A percentile compares a stretch with the other conserved stretches of the same genome.
Conservation (phyloP, 176 grass and related monocot genomes). For the Musa acuminata region DNA sequence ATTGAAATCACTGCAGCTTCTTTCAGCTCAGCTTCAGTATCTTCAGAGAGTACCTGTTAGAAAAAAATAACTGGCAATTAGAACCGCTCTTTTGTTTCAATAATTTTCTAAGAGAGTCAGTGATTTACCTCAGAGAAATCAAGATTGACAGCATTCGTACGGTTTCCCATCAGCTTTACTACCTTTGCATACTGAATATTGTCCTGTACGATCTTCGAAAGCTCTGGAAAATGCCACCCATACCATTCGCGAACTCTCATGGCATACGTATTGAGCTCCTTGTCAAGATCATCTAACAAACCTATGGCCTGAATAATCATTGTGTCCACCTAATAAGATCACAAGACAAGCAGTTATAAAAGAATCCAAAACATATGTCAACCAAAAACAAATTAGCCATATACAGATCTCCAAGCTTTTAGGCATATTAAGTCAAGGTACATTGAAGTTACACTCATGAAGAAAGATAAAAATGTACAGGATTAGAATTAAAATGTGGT, state of each 20-base stretch:
- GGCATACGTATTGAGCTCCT: conserved; percentile 84
- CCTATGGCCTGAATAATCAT: conserved; percentile 99
- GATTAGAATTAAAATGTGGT: no score
- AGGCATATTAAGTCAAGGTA: neutral
- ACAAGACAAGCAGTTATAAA: conserved; percentile 3
- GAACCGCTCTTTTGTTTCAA: neutral
- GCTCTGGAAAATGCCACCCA: conserved; percentile 95
- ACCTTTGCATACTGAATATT: conserved; percentile 85
- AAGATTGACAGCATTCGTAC: conserved; percentile 50
- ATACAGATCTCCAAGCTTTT: neutral
- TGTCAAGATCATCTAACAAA: conserved; percentile 90
- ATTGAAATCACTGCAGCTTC: conserved; percentile 82
- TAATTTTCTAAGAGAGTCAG: neutral
- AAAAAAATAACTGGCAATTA: conserved; percentile 2
- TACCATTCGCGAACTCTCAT: conserved; percentile 99
- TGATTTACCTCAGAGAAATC: conserved; percentile 76
- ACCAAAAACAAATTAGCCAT: neutral
- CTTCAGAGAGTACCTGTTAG: conserved; percentile 61
- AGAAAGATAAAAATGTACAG: neutral
- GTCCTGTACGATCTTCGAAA: conserved; percentile 75
- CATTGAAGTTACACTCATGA: neutral
- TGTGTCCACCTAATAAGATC: conserved; percentile 63
- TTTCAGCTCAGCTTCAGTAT: conserved; percentile 68
- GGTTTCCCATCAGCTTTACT: conserved; percentile 73
- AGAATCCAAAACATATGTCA: neutral